Base-by-base conservation (phyloP, 306 rosid species). In the Rubus parviflorus region DNA sequence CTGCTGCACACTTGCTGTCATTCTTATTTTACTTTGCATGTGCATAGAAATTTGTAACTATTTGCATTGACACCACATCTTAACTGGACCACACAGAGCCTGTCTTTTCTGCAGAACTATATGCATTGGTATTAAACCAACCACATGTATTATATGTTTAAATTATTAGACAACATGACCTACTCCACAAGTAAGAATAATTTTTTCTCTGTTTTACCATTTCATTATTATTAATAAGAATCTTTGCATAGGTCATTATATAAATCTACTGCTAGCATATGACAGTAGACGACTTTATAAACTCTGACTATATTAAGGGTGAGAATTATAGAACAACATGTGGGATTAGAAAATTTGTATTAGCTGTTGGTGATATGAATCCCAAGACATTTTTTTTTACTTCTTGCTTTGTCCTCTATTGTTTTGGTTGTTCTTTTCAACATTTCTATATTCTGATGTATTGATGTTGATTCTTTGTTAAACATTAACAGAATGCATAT, bases 401-500 rank as follows among this genome's bases (percentile, higher is more conserved):
- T 12, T 16, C 9, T 70, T 77, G 6, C 52, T 37, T 49, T 54
- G 48, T 10, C 41, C 22, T 64, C n/a, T 60, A 12, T n/a, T 72
- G 40, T 15, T 57, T 42, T 68, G 38, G 25, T 54, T 40, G 16
- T 49, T 30, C 46, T 70, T 49, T 48, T 5, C 25, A 49, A 48
- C 60, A 48, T 25, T 70, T 70, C 75, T 49, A 25, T 12, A 35
- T 35, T 30, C 56, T 42, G 45, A 68, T 67, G 43, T 42, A 49
- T 46, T 70, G 69, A 12, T 82, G 35, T 40, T 78, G 53, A 41
- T 75, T 73, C 60, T 46, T 80, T 81, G 52, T 69, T 76, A 52
- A 61, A 63, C 73, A 43, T 54, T 58, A 69, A 64, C 95, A 94
- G 98, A 70, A 87, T 94, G 68, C 83, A 95, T 61, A 76, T 81